phyloP scores from a whole-genome alignment of 78 protist species.

The Protostelium mycophagum region DNA sequence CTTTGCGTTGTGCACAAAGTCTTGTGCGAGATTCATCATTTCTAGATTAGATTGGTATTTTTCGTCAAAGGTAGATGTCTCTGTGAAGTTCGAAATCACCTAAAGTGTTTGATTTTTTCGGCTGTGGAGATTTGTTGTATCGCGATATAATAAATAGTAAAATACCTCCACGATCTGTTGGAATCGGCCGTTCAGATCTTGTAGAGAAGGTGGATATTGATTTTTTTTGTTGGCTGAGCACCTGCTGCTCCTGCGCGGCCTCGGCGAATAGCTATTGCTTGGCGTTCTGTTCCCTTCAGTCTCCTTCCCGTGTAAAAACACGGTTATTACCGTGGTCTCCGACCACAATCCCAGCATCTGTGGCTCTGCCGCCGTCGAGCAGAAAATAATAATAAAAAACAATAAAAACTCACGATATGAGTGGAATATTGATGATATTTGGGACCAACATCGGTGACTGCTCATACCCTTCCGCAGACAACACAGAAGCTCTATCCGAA shows the following conservation, averaged over 20 bases:
- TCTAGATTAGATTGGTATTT: background rate
- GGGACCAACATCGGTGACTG: background rate
- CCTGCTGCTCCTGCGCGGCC: background rate
- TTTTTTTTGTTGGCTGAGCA: background rate
- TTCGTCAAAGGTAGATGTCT: background rate
- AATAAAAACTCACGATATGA: too few species aligned
- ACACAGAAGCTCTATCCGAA: background rate
- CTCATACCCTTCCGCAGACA: background rate
- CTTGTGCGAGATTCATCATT: constrained; percentile 47
- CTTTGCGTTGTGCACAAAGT: constrained; percentile 57
- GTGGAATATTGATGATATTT: background rate
- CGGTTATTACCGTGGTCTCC: too few species aligned
- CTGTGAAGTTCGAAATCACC: background rate
- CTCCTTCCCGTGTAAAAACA: too few species aligned
- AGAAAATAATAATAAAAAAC: too few species aligned
- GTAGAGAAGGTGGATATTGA: background rate
- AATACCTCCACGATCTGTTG: background rate
- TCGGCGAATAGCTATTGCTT: background rate
- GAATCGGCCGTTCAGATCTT: background rate
- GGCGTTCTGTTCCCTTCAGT: background rate
- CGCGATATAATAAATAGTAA: background rate
- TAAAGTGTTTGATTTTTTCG: background rate
- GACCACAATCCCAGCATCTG: too few species aligned
- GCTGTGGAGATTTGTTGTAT: background rate
- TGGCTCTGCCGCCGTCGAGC: background rate